Conservation (phyloP, 2,329 filamentous ascomycete species). For the Pleurostoma richardsiae region DNA sequence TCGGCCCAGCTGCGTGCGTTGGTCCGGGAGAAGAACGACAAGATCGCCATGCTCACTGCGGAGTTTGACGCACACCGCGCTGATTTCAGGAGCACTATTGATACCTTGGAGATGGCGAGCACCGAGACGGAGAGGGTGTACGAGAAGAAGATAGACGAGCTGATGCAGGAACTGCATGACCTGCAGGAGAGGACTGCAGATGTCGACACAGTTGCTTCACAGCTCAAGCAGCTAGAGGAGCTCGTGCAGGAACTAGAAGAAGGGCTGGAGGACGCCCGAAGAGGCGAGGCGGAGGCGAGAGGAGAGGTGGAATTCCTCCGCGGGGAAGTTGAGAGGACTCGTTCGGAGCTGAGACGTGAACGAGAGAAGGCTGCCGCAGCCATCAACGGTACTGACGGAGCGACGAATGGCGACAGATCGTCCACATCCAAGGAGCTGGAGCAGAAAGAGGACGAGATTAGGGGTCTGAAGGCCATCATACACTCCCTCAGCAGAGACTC, state of each 20-base stretch:
- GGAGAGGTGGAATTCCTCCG: conserved; percentile 94
- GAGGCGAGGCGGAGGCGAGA: conserved; percentile 91
- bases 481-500: conserved; percentile 85
- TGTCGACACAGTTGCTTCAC: conserved; percentile 83
- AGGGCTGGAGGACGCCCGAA: conserved; percentile 86
- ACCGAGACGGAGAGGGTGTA: conserved; percentile 95
- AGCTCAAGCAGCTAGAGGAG: conserved; percentile 93
- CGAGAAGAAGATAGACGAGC: conserved; percentile 82
- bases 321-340: conserved; percentile 88
- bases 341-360: conserved; percentile 82
- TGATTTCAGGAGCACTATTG: conserved; percentile 94
- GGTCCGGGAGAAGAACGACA: conserved; percentile 92
- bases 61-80: conserved; percentile 94
- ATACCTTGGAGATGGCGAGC: conserved; percentile 91
- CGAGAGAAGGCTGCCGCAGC: conserved; percentile 71
- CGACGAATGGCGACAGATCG: conserved; percentile 32
- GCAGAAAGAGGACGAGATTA: conserved; percentile 94
- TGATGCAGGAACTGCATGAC: conserved; percentile 79
- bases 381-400: conserved; percentile 38
- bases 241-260: conserved; percentile 96
- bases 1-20: conserved; percentile 72
- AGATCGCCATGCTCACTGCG: conserved; percentile 84
- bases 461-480: conserved; percentile 95
- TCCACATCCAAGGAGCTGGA: conserved; percentile 70
- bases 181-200: conserved; percentile 80